Evolutionary conservation across 495 filamentous ascomycete genomes (phyloP), one percentile per base, ranked within the genome.

Genomic region (Entonaema liquescens): DNA sequence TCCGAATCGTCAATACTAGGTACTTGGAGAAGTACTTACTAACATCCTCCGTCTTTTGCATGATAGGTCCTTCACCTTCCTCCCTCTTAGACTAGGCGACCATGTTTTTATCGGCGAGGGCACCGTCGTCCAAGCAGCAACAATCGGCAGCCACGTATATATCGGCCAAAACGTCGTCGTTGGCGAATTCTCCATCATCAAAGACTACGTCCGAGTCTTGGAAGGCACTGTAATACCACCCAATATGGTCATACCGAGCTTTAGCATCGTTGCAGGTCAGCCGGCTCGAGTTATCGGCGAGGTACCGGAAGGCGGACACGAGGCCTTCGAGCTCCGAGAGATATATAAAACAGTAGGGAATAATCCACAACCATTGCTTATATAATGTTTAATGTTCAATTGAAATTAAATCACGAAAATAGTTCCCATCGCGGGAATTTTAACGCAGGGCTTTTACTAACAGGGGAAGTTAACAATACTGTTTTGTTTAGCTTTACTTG

Each of bases 171-270:
- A 88, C 42, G 89, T 87, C 33, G 90, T 91, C 5, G 79, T 99
- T 42, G 92, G 93, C 61, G 90, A 92, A 74, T 92, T 97, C 77
- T 89, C 89, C 38, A 94, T 98, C 40, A 86, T 99, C 71, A 97
- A 97, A 79, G 95, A 98, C 76, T 93, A 90, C 78, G 91, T 93
- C 35, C 88, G 88, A 67, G 89, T 99, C 57, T 82, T 98, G 62
- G 92, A 96, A 68, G 91, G 90, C 11, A 88, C 89, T 5, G 90
- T 97, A 49, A 86, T 99, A 17, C 91, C 95, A 7, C 83, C 89
- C 15, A 91, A 92, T 61, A 97, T 96, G 90, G 93, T 98, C 12
- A 92, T 98, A 67, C 93, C 94, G 31, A 92, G 91, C 75, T 95
- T 92, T 79, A 91, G 87, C 73, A 86, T 98, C 47, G 94, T 99